These are phyloP conservation scores for Leccinum angustisporum DNA, from an alignment of 1,284 basidiomycete species.

Conservation along the genomic window DNA sequence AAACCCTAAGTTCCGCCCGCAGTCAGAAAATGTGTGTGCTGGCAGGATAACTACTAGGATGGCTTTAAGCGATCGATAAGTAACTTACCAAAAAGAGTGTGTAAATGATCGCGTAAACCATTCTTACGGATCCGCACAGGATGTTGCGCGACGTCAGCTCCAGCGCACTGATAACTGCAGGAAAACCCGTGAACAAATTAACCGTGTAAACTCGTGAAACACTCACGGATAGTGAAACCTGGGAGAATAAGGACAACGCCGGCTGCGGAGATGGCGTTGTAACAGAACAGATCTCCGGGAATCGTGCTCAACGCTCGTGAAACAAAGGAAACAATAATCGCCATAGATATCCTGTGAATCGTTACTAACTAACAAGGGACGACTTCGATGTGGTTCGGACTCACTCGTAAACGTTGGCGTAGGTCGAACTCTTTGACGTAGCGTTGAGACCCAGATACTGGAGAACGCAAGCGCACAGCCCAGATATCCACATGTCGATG, in stretches of 20 bases:
- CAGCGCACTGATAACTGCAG: constrained; percentile 74
- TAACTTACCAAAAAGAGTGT: constrained; percentile 72
- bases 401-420: constrained; percentile 88
- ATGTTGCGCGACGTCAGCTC: constrained; percentile 84
- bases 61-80: background rate
- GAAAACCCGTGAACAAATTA: constrained; percentile 8
- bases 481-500: constrained; percentile 80
- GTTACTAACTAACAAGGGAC: background rate
- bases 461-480: constrained; percentile 64
- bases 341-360: constrained; percentile 66
- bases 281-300: constrained; percentile 71
- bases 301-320: constrained; percentile 74
- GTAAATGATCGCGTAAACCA: constrained; percentile 88
- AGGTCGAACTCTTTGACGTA: constrained; percentile 78
- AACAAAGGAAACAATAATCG: constrained; percentile 80
- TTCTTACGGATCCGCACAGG: constrained; percentile 82
- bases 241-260: constrained; percentile 80
- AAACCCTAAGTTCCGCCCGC: constrained; percentile 58
- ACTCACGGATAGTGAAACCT: constrained; percentile 74
- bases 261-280: constrained; percentile 79
- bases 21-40: constrained; percentile 11
- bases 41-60: background rate
- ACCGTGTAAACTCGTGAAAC: constrained; percentile 12
- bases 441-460: constrained; percentile 77
- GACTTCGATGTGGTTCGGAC: constrained; percentile 29